phyloP scores from a whole-genome alignment of 371 early-diverging fungal species.

The Mucor piriformis region DNA sequence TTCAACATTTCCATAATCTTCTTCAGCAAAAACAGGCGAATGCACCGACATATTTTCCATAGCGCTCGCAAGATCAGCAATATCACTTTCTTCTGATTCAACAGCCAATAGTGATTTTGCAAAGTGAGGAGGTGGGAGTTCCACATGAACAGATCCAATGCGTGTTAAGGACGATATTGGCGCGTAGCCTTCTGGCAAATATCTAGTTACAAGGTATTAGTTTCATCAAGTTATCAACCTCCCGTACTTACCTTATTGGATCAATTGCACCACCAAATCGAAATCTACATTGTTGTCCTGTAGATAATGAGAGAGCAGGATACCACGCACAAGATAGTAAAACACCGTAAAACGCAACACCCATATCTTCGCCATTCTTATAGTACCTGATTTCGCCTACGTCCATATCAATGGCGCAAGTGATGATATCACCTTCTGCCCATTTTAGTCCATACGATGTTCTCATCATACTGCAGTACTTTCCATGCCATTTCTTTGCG shows the following conservation, averaged over 20 bases:
- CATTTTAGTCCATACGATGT: slow-evolving; percentile 64
- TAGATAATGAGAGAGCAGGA: slow-evolving; percentile 50
- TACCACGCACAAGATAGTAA: slow-evolving; percentile 52
- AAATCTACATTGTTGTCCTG: slow-evolving; percentile 45
- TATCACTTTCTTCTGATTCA: slow-evolving; percentile 15
- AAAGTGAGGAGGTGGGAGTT: slow-evolving; percentile 30
- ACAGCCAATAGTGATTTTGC: not conserved
- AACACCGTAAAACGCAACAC: slow-evolving; percentile 68
- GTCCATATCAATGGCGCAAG: slow-evolving; percentile 66
- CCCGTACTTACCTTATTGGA: slow-evolving; percentile 23
- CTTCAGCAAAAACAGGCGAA: not conserved
- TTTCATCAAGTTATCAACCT: not conserved
- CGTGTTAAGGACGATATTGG: slow-evolving; percentile 25
- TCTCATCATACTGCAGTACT: slow-evolving; percentile 16
- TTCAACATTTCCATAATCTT: slow-evolving; percentile 19
- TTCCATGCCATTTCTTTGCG: slow-evolving; percentile 72
- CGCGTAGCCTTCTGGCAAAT: slow-evolving; percentile 35
- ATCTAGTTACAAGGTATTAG: slow-evolving; percentile 10
- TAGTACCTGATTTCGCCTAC: slow-evolving; percentile 56
- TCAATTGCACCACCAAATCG: slow-evolving; percentile 47
- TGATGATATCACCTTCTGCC: slow-evolving; percentile 64
- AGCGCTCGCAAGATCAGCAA: slow-evolving; percentile 10
- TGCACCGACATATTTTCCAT: slow-evolving; percentile 2
- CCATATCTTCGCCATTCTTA: slow-evolving; percentile 66
- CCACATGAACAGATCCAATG: slow-evolving; percentile 5